Evolutionary conservation across 1,139 yeast species (phyloP), one percentile per base, ranked within the genome.

Genomic region (Torulaspora globosa): DNA sequence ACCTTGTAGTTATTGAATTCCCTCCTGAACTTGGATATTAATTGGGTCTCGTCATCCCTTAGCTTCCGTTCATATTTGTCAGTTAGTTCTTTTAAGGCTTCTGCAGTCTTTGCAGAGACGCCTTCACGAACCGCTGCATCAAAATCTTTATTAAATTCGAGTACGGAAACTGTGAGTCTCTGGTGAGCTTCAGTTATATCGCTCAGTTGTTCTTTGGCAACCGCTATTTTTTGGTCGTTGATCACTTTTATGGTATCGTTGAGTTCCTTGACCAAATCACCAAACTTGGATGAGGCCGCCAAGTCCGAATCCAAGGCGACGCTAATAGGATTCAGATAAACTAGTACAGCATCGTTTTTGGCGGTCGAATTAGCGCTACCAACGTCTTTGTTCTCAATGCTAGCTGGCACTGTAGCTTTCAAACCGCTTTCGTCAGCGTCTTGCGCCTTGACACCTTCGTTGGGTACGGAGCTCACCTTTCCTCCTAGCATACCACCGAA

Each of bases 1-100:
- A 72, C 64, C 59, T 84, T 83, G 60, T 84, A 87, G 14, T 72
- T 70, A 50, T 83, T 78, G 59, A 79, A 83, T 45, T 80, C 73
- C 12, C 76, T 67, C 49, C 76, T 71, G 62, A 82, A 75, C 52
- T 79, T 78, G 26, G 75, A 72, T 12, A 66, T 59, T 21, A 66
- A 50, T 44, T 63, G 63, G 37, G 63, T 58, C 55, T 67, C 71
- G 53, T 62, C 66, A 55, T 50, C 57, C 38, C 52, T 74, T 55
- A 68, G 69, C 35, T 65, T 53, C 11, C 49, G 21, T 30, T 53
- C 55, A 30, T 49, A 50, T 21, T 54, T 56, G 48, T 48, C 43
- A 26, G 51, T 50, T 24, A 57, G 47, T 4, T 50, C 51, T 9
- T 44, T 38, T 51, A 61, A 47, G 47, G 62, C 52, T 43, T 53